Conservation (phyloP, 768 basidiomycete genomes). For the Mycena belliarum region DNA sequence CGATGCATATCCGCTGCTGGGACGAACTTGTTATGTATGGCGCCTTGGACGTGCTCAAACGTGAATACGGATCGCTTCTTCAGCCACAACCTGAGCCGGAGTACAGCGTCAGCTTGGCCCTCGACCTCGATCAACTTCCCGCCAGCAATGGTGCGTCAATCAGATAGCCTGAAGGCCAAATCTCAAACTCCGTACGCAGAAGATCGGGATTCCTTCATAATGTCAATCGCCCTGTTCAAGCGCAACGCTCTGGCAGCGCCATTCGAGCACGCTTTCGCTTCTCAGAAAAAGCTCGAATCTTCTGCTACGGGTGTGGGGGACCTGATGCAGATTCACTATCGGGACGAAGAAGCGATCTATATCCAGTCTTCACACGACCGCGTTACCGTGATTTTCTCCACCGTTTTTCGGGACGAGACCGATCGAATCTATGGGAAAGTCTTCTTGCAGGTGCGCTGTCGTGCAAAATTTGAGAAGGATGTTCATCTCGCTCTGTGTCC, state of each 20-base stretch:
- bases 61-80: conserved; percentile 82
- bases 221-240: conserved; percentile 83
- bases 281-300: conserved; percentile 83
- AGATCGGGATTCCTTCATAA: conserved; percentile 75
- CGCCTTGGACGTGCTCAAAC: conserved; percentile 71
- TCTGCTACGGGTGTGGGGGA: conserved; percentile 69
- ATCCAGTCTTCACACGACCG: conserved; percentile 91
- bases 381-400: conserved; percentile 97
- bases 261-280: conserved; percentile 84
- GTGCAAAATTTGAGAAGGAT: too few relatives aligned
- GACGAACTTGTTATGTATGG: conserved; percentile 88
- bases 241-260: conserved; percentile 94
- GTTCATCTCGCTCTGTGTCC: conserved; percentile 3
- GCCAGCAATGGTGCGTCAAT: conserved; percentile 65
- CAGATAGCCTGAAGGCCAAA: conserved; percentile 3
- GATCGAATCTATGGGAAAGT: conserved; percentile 96
- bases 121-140: conserved; percentile 88
- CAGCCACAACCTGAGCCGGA: conserved; percentile 74
- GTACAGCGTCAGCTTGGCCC: conserved; percentile 83
- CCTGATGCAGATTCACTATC: conserved; percentile 91
- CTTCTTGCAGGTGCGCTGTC: conserved; percentile 83
- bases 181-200: conserved; percentile 45
- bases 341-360: conserved; percentile 97
- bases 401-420: conserved; percentile 95
- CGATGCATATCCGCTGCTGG: conserved; percentile 99